A percentile compares a stretch with the other conserved stretches of the same genome.
Conservation (phyloP, 2,329 filamentous ascomycete species). For the Fusarium ambrosium region DNA sequence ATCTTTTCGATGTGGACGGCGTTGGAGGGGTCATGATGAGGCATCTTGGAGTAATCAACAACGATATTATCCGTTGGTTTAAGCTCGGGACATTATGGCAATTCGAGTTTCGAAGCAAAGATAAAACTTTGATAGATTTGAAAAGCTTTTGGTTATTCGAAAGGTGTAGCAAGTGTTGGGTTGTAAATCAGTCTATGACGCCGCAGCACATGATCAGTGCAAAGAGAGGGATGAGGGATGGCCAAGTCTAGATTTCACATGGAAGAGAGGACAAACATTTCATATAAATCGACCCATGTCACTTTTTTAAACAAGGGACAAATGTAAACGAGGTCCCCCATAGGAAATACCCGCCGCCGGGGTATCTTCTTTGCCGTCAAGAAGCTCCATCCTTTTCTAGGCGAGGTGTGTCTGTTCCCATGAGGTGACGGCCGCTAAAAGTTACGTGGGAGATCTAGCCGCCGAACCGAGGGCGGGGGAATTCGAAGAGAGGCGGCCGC, state of each 20-base stretch:
- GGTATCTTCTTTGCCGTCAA: conserved; percentile 18
- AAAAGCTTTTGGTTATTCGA: conserved; percentile 6
- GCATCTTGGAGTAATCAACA: conserved; percentile 17
- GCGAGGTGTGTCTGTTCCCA: conserved; percentile 6
- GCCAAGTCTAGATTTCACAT: conserved; percentile 10
- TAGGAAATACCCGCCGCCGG: conserved; percentile 24
- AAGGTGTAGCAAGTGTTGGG: neutral
- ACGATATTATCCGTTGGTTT: conserved; percentile 28
- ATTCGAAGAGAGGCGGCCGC: neutral
- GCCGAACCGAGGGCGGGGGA: conserved; percentile 38
- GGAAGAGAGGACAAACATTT: neutral
- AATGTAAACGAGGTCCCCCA: conserved; percentile 23
- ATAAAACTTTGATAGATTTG: neutral
- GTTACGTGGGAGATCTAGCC: conserved; percentile 12
- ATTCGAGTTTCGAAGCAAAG: neutral
- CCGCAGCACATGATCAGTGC: neutral
- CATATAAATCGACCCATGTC: neutral
- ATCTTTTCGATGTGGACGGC: conserved; percentile 49
- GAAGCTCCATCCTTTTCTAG: conserved; percentile 11
- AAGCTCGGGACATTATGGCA: conserved; percentile 31
- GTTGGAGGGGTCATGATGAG: conserved; percentile 21
- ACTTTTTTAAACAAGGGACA: conserved; percentile 1
- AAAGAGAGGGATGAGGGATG: neutral
- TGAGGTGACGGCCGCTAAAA: conserved; percentile 18
- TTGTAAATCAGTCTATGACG: conserved; percentile 32